Evolutionary conservation across 1,284 basidiomycete species (phyloP).

Genomic region (Vanrija sp.): DNA sequence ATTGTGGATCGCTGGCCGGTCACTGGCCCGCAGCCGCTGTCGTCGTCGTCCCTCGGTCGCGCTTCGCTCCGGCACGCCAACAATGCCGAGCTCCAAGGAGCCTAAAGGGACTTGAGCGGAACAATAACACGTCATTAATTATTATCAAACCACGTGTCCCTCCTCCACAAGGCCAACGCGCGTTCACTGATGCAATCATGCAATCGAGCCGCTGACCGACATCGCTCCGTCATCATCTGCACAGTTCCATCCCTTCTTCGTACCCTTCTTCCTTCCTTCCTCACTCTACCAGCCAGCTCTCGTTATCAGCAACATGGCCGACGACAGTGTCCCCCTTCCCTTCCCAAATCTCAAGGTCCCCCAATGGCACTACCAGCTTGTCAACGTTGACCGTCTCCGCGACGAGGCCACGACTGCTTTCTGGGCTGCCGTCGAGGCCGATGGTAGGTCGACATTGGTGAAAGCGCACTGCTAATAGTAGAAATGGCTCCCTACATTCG

Average conservation of each 20-base stretch:
- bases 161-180: neutral
- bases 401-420: slow-evolving; percentile 64
- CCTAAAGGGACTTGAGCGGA: too few species aligned
- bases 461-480: slow-evolving; percentile 22
- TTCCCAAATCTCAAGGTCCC: slow-evolving; percentile 79
- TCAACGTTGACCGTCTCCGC: slow-evolving; percentile 63
- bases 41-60: too few species aligned
- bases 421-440: slow-evolving; percentile 73
- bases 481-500: slow-evolving; percentile 79
- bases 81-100: too few species aligned
- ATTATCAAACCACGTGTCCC: neutral
- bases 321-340: slow-evolving; percentile 70
- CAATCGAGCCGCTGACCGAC: neutral
- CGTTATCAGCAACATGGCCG: slow-evolving; percentile 60
- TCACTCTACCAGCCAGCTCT: neutral
- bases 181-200: neutral
- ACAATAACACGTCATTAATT: neutral
- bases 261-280: too few species aligned
- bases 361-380: slow-evolving; percentile 71
- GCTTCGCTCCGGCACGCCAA: too few species aligned
- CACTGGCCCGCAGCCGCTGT: too few species aligned
- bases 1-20: too few species aligned
- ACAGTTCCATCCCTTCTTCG: too few species aligned
- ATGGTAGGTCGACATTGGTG: slow-evolving; percentile 58
- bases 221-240: neutral